Evolutionary conservation across 371 early-diverging fungal genomes (phyloP).

Genomic region (Cokeromyces recurvatus): DNA sequence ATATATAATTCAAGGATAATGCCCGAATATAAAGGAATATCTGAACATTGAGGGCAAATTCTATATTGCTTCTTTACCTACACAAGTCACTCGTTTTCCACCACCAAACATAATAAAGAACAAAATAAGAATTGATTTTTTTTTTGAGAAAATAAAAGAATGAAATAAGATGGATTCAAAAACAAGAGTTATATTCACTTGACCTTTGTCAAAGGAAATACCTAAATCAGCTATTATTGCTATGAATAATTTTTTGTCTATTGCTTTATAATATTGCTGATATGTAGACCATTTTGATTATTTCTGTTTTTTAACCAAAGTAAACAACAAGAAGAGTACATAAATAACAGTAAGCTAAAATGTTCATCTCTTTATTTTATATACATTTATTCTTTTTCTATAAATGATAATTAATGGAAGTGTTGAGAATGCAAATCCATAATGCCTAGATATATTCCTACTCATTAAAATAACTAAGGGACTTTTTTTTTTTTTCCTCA

Average conservation of each 20-base stretch:
- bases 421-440: too few species aligned
- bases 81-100: slow-evolving; percentile 68
- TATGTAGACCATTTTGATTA: slow-evolving; percentile 63
- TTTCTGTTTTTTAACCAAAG: slow-evolving; percentile 44
- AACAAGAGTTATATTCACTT: slow-evolving; percentile 62
- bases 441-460: too few species aligned
- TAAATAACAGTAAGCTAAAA: too few species aligned
- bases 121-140: slow-evolving; percentile 35
- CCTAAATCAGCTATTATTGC: slow-evolving; percentile 50
- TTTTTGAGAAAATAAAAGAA: slow-evolving; percentile 55
- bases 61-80: slow-evolving; percentile 69
- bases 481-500: neutral
- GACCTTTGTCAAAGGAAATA: slow-evolving; percentile 64
- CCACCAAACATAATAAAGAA: slow-evolving; percentile 47
- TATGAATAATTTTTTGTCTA: slow-evolving; percentile 71
- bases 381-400: too few species aligned
- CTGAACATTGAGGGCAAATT: slow-evolving; percentile 66
- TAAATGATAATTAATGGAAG: too few species aligned
- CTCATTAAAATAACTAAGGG: neutral
- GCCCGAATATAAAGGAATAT: slow-evolving; percentile 65
- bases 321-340: too few species aligned
- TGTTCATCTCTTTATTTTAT: too few species aligned
- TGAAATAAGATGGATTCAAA: slow-evolving; percentile 56
- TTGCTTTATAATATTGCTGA: slow-evolving; percentile 62
- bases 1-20: slow-evolving; percentile 47